Percentiles rank a stretch among this genome's conserved stretches.
These are phyloP conservation scores for Neobulgaria alba DNA, from an alignment of 2,329 filamentous ascomycete genomes.

Conservation along the genomic window DNA sequence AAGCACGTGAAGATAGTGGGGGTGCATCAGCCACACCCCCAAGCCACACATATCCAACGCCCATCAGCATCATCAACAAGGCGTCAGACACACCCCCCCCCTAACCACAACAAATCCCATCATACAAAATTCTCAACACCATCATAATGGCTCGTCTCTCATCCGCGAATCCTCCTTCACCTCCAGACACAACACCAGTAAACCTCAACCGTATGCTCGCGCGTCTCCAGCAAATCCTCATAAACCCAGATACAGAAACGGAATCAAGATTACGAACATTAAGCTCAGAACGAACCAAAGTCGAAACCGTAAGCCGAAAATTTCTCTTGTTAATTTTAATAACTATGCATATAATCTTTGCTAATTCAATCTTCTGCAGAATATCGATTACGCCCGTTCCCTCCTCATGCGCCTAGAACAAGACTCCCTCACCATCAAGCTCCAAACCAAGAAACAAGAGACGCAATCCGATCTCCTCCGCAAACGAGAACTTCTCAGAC, in stretches of 20 bases:
- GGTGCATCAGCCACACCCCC: no score
- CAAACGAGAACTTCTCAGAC: slow-evolving; percentile 59
- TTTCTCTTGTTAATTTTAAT: neutral
- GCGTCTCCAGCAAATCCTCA: slow-evolving; percentile 56
- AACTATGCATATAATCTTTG: neutral
- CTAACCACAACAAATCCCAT: no score
- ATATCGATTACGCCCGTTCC: slow-evolving; percentile 61
- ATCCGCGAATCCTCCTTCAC: slow-evolving; percentile 12
- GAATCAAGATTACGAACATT: slow-evolving; percentile 49
- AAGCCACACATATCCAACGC: no score
- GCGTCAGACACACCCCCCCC: no score
- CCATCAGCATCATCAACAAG: no score
- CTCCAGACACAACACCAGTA: slow-evolving; percentile 11
- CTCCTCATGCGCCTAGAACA: slow-evolving; percentile 65
- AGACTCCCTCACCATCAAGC: slow-evolving; percentile 51
- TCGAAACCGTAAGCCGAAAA: slow-evolving; percentile 36
- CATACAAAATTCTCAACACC: no score
- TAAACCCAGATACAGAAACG: slow-evolving; percentile 52
- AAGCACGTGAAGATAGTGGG: no score
- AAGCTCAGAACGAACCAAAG: slow-evolving; percentile 57
- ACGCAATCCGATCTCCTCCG: slow-evolving; percentile 53
- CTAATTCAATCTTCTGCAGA: slow-evolving; percentile 43
- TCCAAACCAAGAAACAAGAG: slow-evolving; percentile 48
- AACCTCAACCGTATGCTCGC: slow-evolving; percentile 56
- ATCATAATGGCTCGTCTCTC: slow-evolving; percentile 25